These are phyloP conservation scores for Colletotrichum brevisporum DNA, from an alignment of 2,329 filamentous ascomycete genomes.

Conservation along the genomic window DNA sequence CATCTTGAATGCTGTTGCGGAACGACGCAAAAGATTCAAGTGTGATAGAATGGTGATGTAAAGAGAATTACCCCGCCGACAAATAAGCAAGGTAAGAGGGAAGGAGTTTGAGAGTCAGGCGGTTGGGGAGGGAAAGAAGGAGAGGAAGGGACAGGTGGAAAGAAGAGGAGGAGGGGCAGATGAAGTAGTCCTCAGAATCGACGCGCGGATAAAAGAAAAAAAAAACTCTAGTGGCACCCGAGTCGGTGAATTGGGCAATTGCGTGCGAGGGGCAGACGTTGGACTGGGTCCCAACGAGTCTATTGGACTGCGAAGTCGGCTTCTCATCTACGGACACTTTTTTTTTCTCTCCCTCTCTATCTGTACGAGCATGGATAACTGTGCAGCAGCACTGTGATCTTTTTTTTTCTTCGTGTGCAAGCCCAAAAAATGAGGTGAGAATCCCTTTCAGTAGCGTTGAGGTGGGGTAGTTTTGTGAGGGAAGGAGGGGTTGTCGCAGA, in stretches of 20 bases:
- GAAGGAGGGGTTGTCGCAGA: conserved; percentile 40
- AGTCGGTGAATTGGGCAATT: conserved; percentile 39
- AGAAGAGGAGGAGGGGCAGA: conserved; percentile 32
- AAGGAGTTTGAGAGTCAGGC: conserved; percentile 26
- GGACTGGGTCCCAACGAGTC: conserved; percentile 31
- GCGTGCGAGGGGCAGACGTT: conserved; percentile 39
- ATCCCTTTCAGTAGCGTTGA: not conserved
- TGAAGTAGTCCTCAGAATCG: conserved; percentile 33
- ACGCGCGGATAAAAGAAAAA: conserved; percentile 6
- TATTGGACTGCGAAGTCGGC: conserved; percentile 38
- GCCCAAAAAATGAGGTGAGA: conserved; percentile 31
- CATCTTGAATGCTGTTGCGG: conserved; percentile 62
- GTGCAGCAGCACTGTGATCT: not conserved
- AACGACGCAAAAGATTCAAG: conserved; percentile 34
- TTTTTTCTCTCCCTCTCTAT: not conserved
- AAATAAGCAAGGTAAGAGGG: conserved; percentile 27
- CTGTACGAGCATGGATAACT: not conserved
- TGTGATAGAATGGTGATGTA: conserved; percentile 22
- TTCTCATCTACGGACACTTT: conserved; percentile 13
- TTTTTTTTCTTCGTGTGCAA: conserved; percentile 5
- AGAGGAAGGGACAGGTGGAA: not conserved
- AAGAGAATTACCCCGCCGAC: conserved; percentile 37
- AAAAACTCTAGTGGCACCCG: conserved; percentile 38
- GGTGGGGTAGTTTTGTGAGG: not conserved
- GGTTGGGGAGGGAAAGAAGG: conserved; percentile 23